Percentiles rank a stretch among this genome's conserved stretches.
Evolutionary conservation across 345 rosid species (phyloP).

Genomic region (Hibiscus trionum): DNA sequence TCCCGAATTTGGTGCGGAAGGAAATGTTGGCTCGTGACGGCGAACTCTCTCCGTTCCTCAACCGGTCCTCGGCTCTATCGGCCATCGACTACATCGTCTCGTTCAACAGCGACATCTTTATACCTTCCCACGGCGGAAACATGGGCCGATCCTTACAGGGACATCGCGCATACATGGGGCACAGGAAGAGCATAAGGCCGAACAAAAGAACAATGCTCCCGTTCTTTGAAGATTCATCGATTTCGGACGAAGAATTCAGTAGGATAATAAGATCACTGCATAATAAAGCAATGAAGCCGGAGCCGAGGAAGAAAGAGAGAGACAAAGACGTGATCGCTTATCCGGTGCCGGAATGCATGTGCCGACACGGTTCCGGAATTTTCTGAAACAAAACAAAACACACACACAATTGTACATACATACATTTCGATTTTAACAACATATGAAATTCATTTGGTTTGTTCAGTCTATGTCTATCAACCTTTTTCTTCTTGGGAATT

Average conservation of each 20-base stretch:
- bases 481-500: too few relatives aligned
- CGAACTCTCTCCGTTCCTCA: slow-evolving; percentile 49
- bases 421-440: too few relatives aligned
- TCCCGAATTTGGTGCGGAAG: slow-evolving; percentile 45
- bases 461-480: too few relatives aligned
- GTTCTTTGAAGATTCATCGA: slow-evolving; percentile 42
- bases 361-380: slow-evolving; percentile 25
- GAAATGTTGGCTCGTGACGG: slow-evolving; percentile 48
- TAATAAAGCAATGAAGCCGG: slow-evolving; percentile 48
- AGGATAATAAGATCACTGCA: slow-evolving; percentile 47
- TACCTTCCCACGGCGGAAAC: slow-evolving; percentile 90
- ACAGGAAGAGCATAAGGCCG: slow-evolving; percentile 54
- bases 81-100: slow-evolving; percentile 72
- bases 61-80: slow-evolving; percentile 56
- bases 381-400: neutral
- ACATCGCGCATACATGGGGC: slow-evolving; percentile 67
- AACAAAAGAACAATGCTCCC: slow-evolving; percentile 60
- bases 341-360: slow-evolving; percentile 77
- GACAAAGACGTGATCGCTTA: slow-evolving; percentile 56
- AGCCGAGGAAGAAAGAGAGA: slow-evolving; percentile 41
- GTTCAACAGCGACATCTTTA: slow-evolving; percentile 57
- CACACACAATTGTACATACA: too few relatives aligned
- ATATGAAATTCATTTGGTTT: too few relatives aligned
- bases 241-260: slow-evolving; percentile 45
- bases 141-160: slow-evolving; percentile 77